Evolutionary conservation across 306 rosid genomes (phyloP).

Genomic region (Pachyrhizus erosus): DNA sequence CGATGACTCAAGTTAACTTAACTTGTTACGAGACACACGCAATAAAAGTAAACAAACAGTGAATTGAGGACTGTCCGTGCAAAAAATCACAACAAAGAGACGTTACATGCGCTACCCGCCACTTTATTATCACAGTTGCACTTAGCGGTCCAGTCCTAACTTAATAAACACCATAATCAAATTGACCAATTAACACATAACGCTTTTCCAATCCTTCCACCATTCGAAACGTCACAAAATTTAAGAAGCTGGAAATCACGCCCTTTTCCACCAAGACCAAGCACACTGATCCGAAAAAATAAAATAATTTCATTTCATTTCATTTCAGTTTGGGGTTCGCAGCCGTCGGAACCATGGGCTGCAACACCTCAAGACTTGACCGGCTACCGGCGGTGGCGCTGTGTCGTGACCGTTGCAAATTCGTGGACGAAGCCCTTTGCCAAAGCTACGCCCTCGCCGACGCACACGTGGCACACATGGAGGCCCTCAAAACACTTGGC

Average conservation of each 20-base stretch:
- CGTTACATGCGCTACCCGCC: conserved; percentile 63
- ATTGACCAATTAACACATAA: conserved; percentile 15
- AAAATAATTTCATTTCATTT: background rate
- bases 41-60: conserved; percentile 17
- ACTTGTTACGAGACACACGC: background rate
- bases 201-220: conserved; percentile 6
- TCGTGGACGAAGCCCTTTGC: conserved; percentile 66
- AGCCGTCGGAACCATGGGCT: conserved; percentile 62
- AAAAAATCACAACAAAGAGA: conserved; percentile 45
- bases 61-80: conserved; percentile 14
- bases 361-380: conserved; percentile 70
- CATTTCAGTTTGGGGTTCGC: background rate
- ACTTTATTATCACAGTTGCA: conserved; percentile 24
- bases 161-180: conserved; percentile 28
- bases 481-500: conserved; percentile 65
- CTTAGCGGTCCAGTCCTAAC: conserved; percentile 35
- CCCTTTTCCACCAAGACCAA: background rate
- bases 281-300: background rate
- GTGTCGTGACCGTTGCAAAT: conserved; percentile 90
- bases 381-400: conserved; percentile 76
- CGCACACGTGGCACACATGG: conserved; percentile 74
- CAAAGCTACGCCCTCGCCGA: conserved; percentile 71
- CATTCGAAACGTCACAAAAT: conserved; percentile 11
- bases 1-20: background rate
- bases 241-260: background rate